A percentile compares a stretch with the other conserved stretches of the same genome.
phyloP scores from a whole-genome alignment of 345 rosid species.

The Arabis alpina region DNA sequence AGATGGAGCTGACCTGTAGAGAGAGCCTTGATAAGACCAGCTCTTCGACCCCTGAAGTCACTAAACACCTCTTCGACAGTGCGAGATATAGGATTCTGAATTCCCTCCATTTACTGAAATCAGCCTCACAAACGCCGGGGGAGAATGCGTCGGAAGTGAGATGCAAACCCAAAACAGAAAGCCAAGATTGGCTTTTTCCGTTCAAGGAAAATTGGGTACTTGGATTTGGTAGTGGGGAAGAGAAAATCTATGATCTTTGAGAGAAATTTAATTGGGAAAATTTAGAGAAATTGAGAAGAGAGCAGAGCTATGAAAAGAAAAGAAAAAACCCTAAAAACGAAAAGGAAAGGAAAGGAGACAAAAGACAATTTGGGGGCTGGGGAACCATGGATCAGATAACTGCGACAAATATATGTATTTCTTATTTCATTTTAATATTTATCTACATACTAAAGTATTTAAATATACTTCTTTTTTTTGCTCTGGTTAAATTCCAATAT shows the following conservation, averaged over 20 bases:
- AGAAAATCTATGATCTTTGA: slow-evolving; percentile 15
- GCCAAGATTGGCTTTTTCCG: slow-evolving; percentile 26
- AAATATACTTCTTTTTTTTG: neutral
- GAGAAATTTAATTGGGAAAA: slow-evolving; percentile 13
- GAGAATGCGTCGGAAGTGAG: slow-evolving; percentile 21
- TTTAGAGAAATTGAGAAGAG: slow-evolving; percentile 27
- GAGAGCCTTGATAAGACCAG: slow-evolving; percentile 74
- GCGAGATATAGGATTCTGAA: slow-evolving; percentile 49
- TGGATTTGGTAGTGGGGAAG: neutral
- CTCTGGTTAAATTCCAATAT: too few species aligned
- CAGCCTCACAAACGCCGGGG: neutral
- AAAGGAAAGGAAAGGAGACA: slow-evolving; percentile 28
- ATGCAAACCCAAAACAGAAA: neutral
- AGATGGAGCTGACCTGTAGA: slow-evolving; percentile 50
- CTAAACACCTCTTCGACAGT: slow-evolving; percentile 78
- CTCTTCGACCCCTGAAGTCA: slow-evolving; percentile 72
- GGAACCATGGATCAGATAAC: slow-evolving; percentile 26
- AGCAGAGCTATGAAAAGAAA: neutral
- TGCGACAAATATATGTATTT: slow-evolving; percentile 2
- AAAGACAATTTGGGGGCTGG: slow-evolving; percentile 37
- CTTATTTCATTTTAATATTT: neutral
- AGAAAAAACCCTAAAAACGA: slow-evolving; percentile 35
- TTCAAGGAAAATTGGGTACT: neutral
- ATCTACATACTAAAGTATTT: neutral
- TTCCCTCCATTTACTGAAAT: slow-evolving; percentile 46